Percentiles rank a stretch among this genome's conserved stretches.
These are phyloP conservation scores for Aspergillus japonicus DNA, from an alignment of 2,329 filamentous ascomycete genomes.

Conservation along the genomic window DNA sequence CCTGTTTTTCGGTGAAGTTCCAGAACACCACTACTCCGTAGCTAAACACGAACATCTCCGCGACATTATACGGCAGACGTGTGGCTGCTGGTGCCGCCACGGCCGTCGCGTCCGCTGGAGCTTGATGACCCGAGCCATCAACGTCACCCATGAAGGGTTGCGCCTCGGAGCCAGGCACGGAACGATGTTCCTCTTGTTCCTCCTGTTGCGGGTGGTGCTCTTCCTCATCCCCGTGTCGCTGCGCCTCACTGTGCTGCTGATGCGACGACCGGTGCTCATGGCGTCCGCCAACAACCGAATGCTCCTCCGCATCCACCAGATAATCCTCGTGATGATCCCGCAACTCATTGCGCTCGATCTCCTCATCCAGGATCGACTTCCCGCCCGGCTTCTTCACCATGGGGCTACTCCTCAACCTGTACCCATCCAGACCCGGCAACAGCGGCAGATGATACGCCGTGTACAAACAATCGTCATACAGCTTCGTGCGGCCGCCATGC, in stretches of 20 bases:
- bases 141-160: background rate
- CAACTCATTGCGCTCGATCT: conserved; percentile 90
- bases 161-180: background rate
- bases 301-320: conserved; percentile 63
- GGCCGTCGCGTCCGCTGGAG: conserved; percentile 20
- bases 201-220: conserved; percentile 7
- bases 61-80: conserved; percentile 67
- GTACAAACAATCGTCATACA: conserved; percentile 97
- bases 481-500: conserved; percentile 87
- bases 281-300: conserved; percentile 41
- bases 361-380: conserved; percentile 87
- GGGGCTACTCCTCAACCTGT: conserved; percentile 83
- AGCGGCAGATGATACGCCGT: conserved; percentile 91
- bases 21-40: conserved; percentile 98
- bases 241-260: conserved; percentile 9
- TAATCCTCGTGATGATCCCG: conserved; percentile 90
- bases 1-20: conserved; percentile 96
- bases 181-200: background rate
- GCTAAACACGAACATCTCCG: conserved; percentile 95
- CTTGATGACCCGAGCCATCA: conserved; percentile 19
- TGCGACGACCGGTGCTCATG: conserved; percentile 20
- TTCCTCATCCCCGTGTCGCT: conserved; percentile 26
- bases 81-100: conserved; percentile 55
- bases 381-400: conserved; percentile 90
- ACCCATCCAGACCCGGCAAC: conserved; percentile 80